Percentiles rank a stretch among this genome's conserved stretches.
These are phyloP conservation scores for Rhizophora mangle DNA, from an alignment of 345 rosid species.

Conservation along the genomic window DNA sequence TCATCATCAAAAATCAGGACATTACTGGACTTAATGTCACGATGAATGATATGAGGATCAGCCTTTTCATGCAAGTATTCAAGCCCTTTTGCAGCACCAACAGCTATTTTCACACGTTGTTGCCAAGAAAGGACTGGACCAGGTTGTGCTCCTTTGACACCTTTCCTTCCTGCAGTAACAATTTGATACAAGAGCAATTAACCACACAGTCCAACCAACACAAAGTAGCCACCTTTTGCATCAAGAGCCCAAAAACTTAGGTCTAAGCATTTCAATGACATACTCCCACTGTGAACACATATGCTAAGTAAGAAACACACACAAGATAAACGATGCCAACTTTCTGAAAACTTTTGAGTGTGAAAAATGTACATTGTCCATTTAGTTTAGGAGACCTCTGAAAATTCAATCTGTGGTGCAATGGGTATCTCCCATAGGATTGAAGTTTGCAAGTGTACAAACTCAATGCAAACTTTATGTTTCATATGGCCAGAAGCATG, in stretches of 20 bases:
- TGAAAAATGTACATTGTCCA: too few relatives aligned
- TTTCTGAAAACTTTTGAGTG: too few relatives aligned
- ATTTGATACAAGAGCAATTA: background rate
- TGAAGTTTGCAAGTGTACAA: background rate
- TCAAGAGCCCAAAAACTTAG: too few relatives aligned
- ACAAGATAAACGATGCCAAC: too few relatives aligned
- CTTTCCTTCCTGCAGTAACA: conserved; percentile 48
- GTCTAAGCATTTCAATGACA: too few relatives aligned
- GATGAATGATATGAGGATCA: conserved; percentile 69
- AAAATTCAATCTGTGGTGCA: background rate
- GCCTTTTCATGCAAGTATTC: conserved; percentile 92
- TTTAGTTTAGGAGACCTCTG: too few relatives aligned
- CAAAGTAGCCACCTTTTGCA: too few relatives aligned
- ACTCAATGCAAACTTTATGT: background rate
- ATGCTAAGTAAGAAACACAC: too few relatives aligned
- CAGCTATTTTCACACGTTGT: conserved; percentile 91
- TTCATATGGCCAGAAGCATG: background rate
- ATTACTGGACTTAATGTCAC: conserved; percentile 88
- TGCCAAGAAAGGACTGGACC: conserved; percentile 84
- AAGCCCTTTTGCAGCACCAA: conserved; percentile 87
- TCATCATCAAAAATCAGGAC: conserved; percentile 74
- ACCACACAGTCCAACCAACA: too few relatives aligned
- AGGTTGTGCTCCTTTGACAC: conserved; percentile 79
- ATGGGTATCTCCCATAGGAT: background rate
- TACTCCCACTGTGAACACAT: too few relatives aligned